Evolutionary conservation across 1,284 basidiomycete species (phyloP), one percentile per base, ranked within the genome.

Genomic region (Kalmanozyma brasiliensis): DNA sequence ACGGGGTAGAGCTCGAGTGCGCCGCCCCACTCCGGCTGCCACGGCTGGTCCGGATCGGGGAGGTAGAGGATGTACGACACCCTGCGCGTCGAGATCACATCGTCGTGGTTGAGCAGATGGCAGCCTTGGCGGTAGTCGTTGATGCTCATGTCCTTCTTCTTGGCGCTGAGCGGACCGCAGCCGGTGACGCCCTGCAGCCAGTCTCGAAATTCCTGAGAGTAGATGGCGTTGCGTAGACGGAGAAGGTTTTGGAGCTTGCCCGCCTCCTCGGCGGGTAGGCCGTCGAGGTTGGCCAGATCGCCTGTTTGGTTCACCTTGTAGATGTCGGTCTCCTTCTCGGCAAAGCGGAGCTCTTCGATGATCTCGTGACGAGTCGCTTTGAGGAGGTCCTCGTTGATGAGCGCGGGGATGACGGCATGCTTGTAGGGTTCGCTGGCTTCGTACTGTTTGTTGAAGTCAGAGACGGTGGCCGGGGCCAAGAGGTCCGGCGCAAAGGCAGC

Each of bases 271-370:
- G 51, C 64, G 0, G 76, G 51, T 49, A 98, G 89, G 76, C 89
- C 94, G 64, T 90, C 91, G 34, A 95, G 86, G 40, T 96, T 98
- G 11, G 94, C 91, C 22, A 98, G 88, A 84, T 98, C 95, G 64
- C 95, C 95, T 0, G 94, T 97, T 85, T 98, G 95, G 83, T 95
- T 92, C 75, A 98, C 91, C 88, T 94, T 95, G 88, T 98, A 98
- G 73, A 98, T 98, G 81, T 98, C 95, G 7, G 95, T 98, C 86
- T 98, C 93, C 85, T 97, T 98, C 84, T 94, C 91, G 8, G 93
- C 90, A 83, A 97, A 98, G 76, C 88, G 91, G 78, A 98, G 88
- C 74, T 96, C 89, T 38, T 86, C 85, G 69, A 93, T 85, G 74
- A 94, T 86, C 81, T 93, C 91, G 71, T 91, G 88, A 82, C 91